These are phyloP conservation scores for Paramecium bursaria DNA, from an alignment of 73 alveolate genomes.

Conservation along the genomic window DNA sequence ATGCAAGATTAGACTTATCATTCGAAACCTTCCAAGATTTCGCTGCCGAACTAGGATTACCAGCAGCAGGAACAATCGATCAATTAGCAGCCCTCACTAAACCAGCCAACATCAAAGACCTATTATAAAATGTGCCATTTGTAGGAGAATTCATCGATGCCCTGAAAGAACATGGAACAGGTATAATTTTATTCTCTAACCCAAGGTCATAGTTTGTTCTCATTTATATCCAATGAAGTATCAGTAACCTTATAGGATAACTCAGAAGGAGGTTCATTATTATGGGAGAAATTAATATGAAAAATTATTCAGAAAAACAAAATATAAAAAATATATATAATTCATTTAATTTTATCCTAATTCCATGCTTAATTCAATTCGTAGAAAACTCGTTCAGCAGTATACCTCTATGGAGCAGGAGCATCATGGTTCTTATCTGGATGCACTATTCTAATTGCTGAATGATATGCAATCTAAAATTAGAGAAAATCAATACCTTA, in stretches of 20 bases:
- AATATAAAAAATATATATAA: neutral
- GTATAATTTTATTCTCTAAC: neutral
- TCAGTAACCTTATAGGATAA: neutral
- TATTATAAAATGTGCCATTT: neutral
- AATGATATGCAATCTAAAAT: neutral
- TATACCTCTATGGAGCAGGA: slow-evolving; percentile 20
- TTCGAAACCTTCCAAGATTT: neutral
- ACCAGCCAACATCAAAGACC: neutral
- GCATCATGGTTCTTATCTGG: slow-evolving; percentile 29
- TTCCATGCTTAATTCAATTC: neutral
- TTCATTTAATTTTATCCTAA: no score
- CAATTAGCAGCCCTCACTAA: neutral
- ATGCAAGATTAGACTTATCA: slow-evolving; percentile 4
- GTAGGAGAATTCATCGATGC: neutral
- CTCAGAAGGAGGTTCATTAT: slow-evolving; percentile 47
- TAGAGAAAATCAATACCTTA: neutral
- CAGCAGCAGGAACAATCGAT: neutral
- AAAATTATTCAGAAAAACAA: neutral
- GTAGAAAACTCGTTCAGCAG: slow-evolving; percentile 26
- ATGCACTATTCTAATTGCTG: slow-evolving; percentile 43
- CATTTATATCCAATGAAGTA: neutral
- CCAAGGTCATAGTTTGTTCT: neutral
- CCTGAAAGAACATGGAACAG: slow-evolving; percentile 1
- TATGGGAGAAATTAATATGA: slow-evolving; percentile 51
- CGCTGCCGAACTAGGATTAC: neutral